These are phyloP conservation scores for Ustulina deusta DNA, from an alignment of 2,329 filamentous ascomycete species.

Conservation along the genomic window DNA sequence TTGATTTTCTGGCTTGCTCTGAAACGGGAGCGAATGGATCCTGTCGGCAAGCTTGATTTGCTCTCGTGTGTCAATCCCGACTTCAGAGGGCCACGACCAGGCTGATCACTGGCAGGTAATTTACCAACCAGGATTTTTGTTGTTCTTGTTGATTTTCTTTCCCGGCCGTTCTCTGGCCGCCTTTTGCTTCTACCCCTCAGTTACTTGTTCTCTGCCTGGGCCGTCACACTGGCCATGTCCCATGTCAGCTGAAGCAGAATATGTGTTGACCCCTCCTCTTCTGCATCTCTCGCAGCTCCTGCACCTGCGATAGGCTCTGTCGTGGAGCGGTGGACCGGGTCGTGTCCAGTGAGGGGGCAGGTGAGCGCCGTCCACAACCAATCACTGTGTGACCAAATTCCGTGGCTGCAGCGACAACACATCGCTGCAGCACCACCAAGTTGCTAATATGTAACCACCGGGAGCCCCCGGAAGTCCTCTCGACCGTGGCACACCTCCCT, in stretches of 20 bases:
- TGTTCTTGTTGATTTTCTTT: not conserved
- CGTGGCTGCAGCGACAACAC: conserved; percentile 59
- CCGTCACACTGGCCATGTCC: conserved; percentile 60
- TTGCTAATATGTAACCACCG: conserved; percentile 23
- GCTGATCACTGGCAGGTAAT: conserved; percentile 22
- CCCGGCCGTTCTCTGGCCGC: not conserved
- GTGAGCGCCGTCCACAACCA: conserved; percentile 55
- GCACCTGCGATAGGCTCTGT: conserved; percentile 57
- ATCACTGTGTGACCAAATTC: conserved; percentile 59
- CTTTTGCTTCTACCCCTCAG: conserved; percentile 7
- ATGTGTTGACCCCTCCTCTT: conserved; percentile 58
- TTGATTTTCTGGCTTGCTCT: conserved; percentile 14
- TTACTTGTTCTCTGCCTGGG: conserved; percentile 41
- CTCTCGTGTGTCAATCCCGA: conserved; percentile 19
- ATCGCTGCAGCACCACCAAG: conserved; percentile 53
- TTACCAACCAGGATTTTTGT: conserved; percentile 33
- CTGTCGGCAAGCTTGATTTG: conserved; percentile 33
- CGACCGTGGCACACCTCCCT: conserved; percentile 36
- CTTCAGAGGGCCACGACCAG: conserved; percentile 4
- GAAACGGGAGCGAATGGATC: conserved; percentile 24
- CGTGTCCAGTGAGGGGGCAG: conserved; percentile 51
- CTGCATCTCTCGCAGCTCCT: conserved; percentile 42
- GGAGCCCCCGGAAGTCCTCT: conserved; percentile 22
- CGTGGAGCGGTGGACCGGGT: conserved; percentile 52
- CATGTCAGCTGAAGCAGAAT: conserved; percentile 43